These are phyloP conservation scores for Martiniozyma abietophila DNA, from an alignment of 805 yeast genomes.

Conservation along the genomic window DNA sequence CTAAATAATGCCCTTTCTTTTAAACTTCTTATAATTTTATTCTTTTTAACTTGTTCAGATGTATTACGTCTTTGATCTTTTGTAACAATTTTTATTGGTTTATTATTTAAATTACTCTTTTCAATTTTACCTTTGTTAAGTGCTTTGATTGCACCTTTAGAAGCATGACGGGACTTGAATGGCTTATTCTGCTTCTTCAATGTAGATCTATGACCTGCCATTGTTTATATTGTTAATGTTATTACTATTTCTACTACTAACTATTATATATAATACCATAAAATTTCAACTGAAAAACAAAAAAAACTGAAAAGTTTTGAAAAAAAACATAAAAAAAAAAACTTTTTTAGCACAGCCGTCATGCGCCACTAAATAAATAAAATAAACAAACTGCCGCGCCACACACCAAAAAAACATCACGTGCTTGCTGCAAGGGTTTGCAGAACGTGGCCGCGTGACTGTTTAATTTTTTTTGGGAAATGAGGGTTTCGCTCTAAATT, in stretches of 20 bases:
- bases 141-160: slow-evolving; percentile 80
- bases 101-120: slow-evolving; percentile 33
- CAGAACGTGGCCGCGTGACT: slow-evolving; percentile 5
- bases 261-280: not conserved
- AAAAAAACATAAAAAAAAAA: not conserved
- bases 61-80: slow-evolving; percentile 66
- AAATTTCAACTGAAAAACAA: not conserved
- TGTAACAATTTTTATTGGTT: slow-evolving; percentile 31
- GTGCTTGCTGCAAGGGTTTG: not conserved
- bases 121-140: slow-evolving; percentile 82
- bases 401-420: not conserved
- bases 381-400: not conserved
- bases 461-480: no score
- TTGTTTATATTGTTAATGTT: no score
- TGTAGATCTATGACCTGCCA: slow-evolving; percentile 82
- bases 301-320: not conserved
- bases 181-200: slow-evolving; percentile 79
- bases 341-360: no score
- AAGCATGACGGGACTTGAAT: slow-evolving; percentile 85
- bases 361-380: not conserved
- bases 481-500: no score
- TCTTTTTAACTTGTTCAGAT: slow-evolving; percentile 65
- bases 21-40: slow-evolving; percentile 55
- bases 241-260: not conserved
- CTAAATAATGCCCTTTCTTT: slow-evolving; percentile 58